Base-by-base conservation (phyloP, 73 alveolate species). In the Stentor roeselii region DNA sequence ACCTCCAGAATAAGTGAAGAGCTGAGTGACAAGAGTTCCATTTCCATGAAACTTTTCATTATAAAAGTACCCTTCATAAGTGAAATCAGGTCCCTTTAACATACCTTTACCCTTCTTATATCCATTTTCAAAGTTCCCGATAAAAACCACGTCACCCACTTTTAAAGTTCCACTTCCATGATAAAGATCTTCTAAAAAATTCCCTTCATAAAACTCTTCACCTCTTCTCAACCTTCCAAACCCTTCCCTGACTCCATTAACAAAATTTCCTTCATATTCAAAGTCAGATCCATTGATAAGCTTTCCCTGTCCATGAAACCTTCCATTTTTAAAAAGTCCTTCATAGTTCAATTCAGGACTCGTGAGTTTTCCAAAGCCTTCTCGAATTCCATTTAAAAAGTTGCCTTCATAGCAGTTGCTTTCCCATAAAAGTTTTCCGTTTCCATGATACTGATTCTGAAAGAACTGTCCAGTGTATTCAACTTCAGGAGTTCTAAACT, bases 1-100 rank as follows among this genome's bases (percentile, higher is more conserved):
- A 6, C 67, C 67, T 50, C 67, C 67, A 50, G 67, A 11, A 50
- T 50, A 50, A 50, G 21, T 21, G 30, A 11, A 6, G 21, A 11
- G 30, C 67, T 21, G 30, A 11, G 6, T 50, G 21, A 2, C 42
- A 27, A 67, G n/a, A 27, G 21, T 67, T 30, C 84, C 84, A 14
- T 39, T 76, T 39, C 84, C 84, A 39, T 37, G 36, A 2, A 76
- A 76, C 39, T 76, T 76, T 15, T 39, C 84, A 21, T 76, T 39
- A 27, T 76, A 6, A 39, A 76, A 76, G 6, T 76, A 39, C 0
- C 99, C 99, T 60, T 92, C 97, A 77, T 91, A 92, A 60, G 82
- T 50, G 21, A 50, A 50, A 34, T 37, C 39, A 15, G 6, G 30
- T 11, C 30, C 6, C 67, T 50, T 50, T 50, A 50, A 50, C 6